Evolutionary conservation across 495 filamentous ascomycete genomes (phyloP).

Genomic region (Pyrenula massariospora): DNA sequence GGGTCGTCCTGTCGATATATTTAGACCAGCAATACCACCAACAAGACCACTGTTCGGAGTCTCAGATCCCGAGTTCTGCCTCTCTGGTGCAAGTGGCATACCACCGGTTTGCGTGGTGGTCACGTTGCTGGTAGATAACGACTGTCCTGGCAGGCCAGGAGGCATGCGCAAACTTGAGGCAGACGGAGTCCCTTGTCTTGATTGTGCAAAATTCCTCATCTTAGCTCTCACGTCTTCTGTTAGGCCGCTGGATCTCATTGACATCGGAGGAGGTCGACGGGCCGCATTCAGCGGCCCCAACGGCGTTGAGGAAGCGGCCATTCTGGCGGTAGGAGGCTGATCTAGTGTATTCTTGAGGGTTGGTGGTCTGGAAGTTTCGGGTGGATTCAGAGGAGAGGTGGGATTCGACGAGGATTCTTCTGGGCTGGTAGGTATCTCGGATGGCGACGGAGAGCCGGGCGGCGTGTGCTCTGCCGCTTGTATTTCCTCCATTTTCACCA

Average conservation of each 20-base stretch:
- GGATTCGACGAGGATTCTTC: conserved; percentile 4
- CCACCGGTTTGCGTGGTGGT: conserved; percentile 17
- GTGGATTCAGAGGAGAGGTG: background rate
- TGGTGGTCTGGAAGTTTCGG: conserved; percentile 11
- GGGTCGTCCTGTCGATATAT: conserved; percentile 28
- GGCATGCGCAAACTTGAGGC: conserved; percentile 12
- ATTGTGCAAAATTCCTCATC: conserved; percentile 65
- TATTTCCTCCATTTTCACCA: background rate
- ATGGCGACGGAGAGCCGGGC: background rate
- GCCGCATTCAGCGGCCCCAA: conserved; percentile 74
- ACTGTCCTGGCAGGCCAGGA: conserved; percentile 9
- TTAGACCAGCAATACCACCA: conserved; percentile 23
- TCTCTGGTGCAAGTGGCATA: conserved; percentile 7
- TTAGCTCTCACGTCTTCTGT: conserved; percentile 74
- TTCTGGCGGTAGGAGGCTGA: conserved; percentile 32
- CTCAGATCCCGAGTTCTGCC: conserved; percentile 2
- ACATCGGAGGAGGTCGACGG: conserved; percentile 44
- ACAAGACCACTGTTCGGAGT: conserved; percentile 19
- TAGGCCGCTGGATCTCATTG: conserved; percentile 45
- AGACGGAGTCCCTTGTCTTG: conserved; percentile 43
- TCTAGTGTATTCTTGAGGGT: conserved; percentile 24
- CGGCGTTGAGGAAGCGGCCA: conserved; percentile 68
- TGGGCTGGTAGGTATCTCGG: background rate
- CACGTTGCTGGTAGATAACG: conserved; percentile 19
- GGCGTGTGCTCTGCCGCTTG: background rate